Conservation (phyloP, 805 yeast species). For the Metschnikowia similis region DNA sequence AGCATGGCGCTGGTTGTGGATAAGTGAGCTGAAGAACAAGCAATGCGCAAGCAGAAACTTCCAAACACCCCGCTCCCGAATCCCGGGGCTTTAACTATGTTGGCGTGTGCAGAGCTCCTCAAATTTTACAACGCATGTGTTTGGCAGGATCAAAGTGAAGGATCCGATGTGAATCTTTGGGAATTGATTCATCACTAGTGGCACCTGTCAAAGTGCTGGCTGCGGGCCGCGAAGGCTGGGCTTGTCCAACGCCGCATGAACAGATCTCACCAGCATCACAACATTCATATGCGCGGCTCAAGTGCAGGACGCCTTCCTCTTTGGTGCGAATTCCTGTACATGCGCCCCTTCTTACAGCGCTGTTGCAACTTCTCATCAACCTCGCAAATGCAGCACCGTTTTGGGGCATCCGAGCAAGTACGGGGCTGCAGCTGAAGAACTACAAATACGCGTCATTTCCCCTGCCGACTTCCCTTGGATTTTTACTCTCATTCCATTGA, state of each 20-base stretch:
- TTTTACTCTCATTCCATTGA: background rate
- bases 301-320: background rate
- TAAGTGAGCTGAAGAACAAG: no score
- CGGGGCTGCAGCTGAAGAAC: background rate
- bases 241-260: background rate
- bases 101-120: no score
- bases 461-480: background rate
- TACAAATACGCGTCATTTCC: background rate
- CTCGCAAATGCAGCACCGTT: background rate
- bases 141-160: no score
- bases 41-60: no score
- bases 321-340: background rate
- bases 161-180: no score
- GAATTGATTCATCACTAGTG: no score
- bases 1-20: no score
- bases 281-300: background rate
- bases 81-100: no score
- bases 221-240: constrained; percentile 1
- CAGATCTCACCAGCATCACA: background rate
- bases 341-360: background rate
- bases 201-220: background rate
- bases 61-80: no score
- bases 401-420: background rate
- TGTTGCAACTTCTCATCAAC: constrained; percentile 1
- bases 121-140: no score